A percentile compares a stretch with the other conserved stretches of the same genome.
These are phyloP conservation scores for Microcos paniculata DNA, from an alignment of 345 rosid species.

Conservation along the genomic window DNA sequence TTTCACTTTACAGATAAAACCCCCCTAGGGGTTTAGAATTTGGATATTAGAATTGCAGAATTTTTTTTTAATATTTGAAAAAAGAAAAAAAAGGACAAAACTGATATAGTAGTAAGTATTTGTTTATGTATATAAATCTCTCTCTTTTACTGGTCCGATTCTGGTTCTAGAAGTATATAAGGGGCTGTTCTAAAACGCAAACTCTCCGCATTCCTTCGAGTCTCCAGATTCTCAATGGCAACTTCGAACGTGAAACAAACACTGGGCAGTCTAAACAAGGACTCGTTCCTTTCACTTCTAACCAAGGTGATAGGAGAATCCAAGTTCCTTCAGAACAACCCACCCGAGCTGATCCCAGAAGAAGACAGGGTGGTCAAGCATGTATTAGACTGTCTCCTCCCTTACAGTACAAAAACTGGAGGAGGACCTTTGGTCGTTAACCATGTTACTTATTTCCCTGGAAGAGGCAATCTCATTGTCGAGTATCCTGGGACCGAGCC, in stretches of 20 bases:
- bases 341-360: conserved; percentile 87
- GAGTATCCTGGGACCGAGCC: conserved; percentile 94
- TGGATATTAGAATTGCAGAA: no score
- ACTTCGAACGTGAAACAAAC: conserved; percentile 31
- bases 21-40: no score
- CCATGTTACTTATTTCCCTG: conserved; percentile 68
- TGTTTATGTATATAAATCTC: no score
- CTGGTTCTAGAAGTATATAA: no score
- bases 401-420: conserved; percentile 74
- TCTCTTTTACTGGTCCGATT: no score
- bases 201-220: no score
- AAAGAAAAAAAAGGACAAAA: no score
- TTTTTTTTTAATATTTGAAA: no score
- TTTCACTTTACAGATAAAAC: no score
- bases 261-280: conserved; percentile 64
- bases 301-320: conserved; percentile 81
- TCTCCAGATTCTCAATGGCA: conserved; percentile 11
- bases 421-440: conserved; percentile 79
- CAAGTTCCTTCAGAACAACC: conserved; percentile 81
- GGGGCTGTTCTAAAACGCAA: not conserved
- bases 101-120: no score
- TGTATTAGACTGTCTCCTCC: conserved; percentile 70
- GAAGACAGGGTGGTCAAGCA: conserved; percentile 86
- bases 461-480: conserved; percentile 90
- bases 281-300: conserved; percentile 62